Evolutionary conservation across 371 early-diverging fungal genomes (phyloP).

Genomic region (Syncephalastrum contaminatum): DNA sequence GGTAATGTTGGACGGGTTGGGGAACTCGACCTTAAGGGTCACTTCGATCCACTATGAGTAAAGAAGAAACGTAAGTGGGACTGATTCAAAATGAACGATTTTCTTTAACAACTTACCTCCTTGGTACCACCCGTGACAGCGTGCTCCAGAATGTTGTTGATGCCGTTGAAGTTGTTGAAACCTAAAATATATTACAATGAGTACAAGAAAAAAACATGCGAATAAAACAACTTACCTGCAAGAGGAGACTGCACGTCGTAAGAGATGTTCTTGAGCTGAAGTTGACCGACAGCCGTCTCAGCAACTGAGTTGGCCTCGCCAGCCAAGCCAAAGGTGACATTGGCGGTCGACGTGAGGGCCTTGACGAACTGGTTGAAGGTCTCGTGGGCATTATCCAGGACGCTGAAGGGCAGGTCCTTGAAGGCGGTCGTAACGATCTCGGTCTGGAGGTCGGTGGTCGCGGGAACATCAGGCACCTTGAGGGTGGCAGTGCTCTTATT

Average conservation of each 20-base stretch:
- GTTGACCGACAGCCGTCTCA: constrained; percentile 51
- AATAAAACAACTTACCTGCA: constrained; percentile 43
- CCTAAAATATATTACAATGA: constrained; percentile 19
- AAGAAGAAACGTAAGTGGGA: too few relatives aligned
- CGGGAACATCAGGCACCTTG: constrained; percentile 44
- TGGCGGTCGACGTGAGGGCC: constrained; percentile 39
- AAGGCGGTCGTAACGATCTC: constrained; percentile 49
- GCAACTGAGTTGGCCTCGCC: constrained; percentile 53
- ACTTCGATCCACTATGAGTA: constrained; percentile 3
- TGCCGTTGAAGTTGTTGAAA: constrained; percentile 45
- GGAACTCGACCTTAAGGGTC: constrained; percentile 7
- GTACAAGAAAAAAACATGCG: not conserved
- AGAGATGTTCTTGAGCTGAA: constrained; percentile 45
- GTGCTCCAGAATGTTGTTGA: constrained; percentile 36
- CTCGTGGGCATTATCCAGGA: constrained; percentile 24
- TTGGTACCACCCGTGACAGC: constrained; percentile 43
- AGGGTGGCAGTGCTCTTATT: constrained; percentile 44
- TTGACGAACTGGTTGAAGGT: constrained; percentile 45
- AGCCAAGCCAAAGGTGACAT: constrained; percentile 45
- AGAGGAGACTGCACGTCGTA: constrained; percentile 50
- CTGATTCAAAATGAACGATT: too few relatives aligned
- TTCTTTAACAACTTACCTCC: not conserved
- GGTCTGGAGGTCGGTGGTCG: constrained; percentile 34
- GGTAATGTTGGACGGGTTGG: constrained; percentile 51
- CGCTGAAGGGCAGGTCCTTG: constrained; percentile 47